These are phyloP conservation scores for Agapanthus africanus DNA, from an alignment of 106 monocot genomes.

Conservation along the genomic window DNA sequence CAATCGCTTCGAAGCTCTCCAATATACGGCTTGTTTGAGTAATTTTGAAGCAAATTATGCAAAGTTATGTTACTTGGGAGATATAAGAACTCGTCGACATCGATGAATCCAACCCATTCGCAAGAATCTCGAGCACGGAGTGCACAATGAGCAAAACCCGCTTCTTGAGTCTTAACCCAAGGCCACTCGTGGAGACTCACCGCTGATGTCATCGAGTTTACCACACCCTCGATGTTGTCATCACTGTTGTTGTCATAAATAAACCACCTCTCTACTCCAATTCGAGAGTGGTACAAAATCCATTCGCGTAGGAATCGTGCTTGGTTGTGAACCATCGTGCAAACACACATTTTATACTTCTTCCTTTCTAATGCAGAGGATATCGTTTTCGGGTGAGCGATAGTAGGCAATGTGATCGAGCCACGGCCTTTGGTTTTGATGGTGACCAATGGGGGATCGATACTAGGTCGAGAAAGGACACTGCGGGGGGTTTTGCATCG, in stretches of 20 bases:
- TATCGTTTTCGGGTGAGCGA: constrained; percentile 41
- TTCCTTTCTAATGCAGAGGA: constrained; percentile 1
- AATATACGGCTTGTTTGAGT: constrained; percentile 37
- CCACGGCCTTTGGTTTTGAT: constrained; percentile 49
- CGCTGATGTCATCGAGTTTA: constrained; percentile 20
- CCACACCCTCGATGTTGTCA: constrained; percentile 43
- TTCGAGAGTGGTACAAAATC: constrained; percentile 63
- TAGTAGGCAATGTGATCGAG: constrained; percentile 43
- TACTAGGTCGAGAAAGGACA: constrained; percentile 24
- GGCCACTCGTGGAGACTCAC: constrained; percentile 68
- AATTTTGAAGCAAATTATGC: constrained; percentile 50
- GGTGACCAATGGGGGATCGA: constrained; percentile 44
- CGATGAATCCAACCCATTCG: constrained; percentile 91
- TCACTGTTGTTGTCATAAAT: constrained; percentile 97
- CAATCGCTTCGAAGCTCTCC: constrained; percentile 72
- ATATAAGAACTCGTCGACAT: constrained; percentile 93
- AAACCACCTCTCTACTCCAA: constrained; percentile 84
- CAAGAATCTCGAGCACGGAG: constrained; percentile 56
- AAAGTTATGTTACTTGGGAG: constrained; percentile 38
- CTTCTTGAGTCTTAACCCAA: constrained; percentile 94
- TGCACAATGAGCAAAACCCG: constrained; percentile 92
- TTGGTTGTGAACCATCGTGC: constrained; percentile 97
- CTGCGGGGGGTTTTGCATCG: constrained; percentile 79
- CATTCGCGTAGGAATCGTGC: constrained; percentile 84
- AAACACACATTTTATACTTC: constrained; percentile 68